Conservation (phyloP, 2,329 filamentous ascomycete genomes). For the Ophiostoma perfectum region DNA sequence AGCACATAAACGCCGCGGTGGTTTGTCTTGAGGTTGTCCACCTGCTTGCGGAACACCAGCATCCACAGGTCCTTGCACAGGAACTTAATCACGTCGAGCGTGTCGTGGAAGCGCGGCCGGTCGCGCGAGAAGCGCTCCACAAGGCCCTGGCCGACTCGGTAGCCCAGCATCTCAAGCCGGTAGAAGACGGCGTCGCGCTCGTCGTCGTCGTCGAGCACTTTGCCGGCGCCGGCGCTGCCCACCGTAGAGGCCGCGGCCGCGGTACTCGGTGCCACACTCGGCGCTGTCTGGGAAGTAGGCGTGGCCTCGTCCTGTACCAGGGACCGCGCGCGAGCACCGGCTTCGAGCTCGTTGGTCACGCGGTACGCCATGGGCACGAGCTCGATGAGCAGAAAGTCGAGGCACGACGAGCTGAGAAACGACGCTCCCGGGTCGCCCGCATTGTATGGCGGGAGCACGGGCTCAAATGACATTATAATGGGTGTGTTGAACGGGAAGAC, state of each 20-base stretch:
- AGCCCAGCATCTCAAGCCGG: slow-evolving; percentile 76
- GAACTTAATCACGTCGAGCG: slow-evolving; percentile 95
- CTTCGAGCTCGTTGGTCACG: slow-evolving; percentile 67
- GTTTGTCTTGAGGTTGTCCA: slow-evolving; percentile 98
- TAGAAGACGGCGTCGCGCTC: slow-evolving; percentile 79
- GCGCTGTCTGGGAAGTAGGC: background rate
- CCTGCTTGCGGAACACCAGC: slow-evolving; percentile 89
- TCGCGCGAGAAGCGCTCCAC: slow-evolving; percentile 87
- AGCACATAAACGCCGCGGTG: slow-evolving; percentile 94
- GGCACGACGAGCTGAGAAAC: slow-evolving; percentile 75
- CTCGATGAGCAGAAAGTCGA: slow-evolving; percentile 95
- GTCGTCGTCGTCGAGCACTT: slow-evolving; percentile 65
- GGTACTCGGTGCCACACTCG: background rate
- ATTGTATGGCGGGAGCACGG: slow-evolving; percentile 63
- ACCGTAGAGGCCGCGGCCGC: slow-evolving; percentile 22
- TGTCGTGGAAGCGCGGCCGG: slow-evolving; percentile 81
- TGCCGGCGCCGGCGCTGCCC: slow-evolving; percentile 8
- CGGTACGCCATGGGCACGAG: slow-evolving; percentile 91
- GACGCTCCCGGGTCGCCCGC: slow-evolving; percentile 65
- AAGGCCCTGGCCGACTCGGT: slow-evolving; percentile 85
- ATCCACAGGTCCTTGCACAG: slow-evolving; percentile 98
- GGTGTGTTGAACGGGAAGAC: background rate
- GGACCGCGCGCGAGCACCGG: slow-evolving; percentile 33
- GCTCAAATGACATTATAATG: slow-evolving; percentile 65
- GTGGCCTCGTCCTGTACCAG: slow-evolving; percentile 33